phyloP scores from a whole-genome alignment of 495 filamentous ascomycete genomes.

The Xylaria acuta region DNA sequence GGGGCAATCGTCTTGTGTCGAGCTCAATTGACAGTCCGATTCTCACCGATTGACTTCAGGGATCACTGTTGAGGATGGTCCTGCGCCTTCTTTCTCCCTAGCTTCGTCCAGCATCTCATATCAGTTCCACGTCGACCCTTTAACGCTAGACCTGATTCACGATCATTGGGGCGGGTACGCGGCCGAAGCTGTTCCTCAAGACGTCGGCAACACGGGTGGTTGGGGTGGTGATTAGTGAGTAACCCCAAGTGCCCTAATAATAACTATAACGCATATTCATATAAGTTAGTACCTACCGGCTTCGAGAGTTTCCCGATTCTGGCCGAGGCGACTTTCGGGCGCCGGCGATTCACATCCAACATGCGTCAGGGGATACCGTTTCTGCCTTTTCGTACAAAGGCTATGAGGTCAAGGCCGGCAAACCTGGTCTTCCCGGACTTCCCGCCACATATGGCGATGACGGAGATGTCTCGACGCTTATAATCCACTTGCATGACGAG shows the following conservation, averaged over 20 bases:
- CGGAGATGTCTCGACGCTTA: slow-evolving; percentile 57
- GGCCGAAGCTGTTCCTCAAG: slow-evolving; percentile 43
- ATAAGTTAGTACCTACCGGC: slow-evolving; percentile 43
- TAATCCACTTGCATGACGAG: slow-evolving; percentile 58
- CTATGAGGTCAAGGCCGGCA: slow-evolving; percentile 51
- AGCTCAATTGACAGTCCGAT: slow-evolving; percentile 26
- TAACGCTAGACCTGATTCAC: slow-evolving; percentile 54
- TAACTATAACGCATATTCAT: neutral
- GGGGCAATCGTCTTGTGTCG: neutral
- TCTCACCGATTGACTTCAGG: slow-evolving; percentile 42
- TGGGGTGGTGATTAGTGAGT: slow-evolving; percentile 48
- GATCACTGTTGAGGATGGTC: slow-evolving; percentile 51
- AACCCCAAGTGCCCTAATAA: neutral
- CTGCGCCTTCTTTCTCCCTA: slow-evolving; percentile 52
- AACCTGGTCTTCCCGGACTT: slow-evolving; percentile 53
- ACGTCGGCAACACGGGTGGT: slow-evolving; percentile 46
- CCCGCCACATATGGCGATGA: slow-evolving; percentile 58
- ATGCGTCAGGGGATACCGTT: slow-evolving; percentile 57
- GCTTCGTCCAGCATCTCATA: slow-evolving; percentile 59
- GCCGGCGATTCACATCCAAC: slow-evolving; percentile 59
- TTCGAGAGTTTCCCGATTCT: slow-evolving; percentile 62
- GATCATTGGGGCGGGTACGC: slow-evolving; percentile 62
- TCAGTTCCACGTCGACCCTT: slow-evolving; percentile 60
- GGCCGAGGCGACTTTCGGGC: slow-evolving; percentile 61
- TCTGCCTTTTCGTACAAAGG: slow-evolving; percentile 56